Evolutionary conservation across 345 rosid genomes (phyloP), one percentile per base, ranked within the genome.

Genomic region (Melaleuca quinquenervia): DNA sequence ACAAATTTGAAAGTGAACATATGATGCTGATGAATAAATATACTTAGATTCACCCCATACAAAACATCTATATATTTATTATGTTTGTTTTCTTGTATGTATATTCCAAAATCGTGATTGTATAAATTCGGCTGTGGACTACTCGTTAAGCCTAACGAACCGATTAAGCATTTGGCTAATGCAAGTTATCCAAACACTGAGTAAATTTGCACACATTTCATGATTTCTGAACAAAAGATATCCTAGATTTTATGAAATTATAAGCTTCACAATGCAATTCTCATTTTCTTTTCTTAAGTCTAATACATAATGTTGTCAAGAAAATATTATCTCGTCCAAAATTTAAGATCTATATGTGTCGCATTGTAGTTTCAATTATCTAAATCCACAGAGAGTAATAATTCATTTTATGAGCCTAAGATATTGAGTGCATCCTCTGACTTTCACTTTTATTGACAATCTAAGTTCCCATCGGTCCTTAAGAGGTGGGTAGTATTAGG

Each of bases 1-100:
- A 0, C n/a, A n/a, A 62, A 62, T 15, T 3, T 0, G 24, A 64
- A 64, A 32, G 1, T 2, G 0, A 14, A 32, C 24, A 32, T 29
- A 1, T 29, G 16, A 64, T 3, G 16, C 7, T 18, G 11, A 62
- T 29, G 6, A 64, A 15, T 9, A 0, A 29, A 15, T 3, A 1
- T 6, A 7, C 0, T 64, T 64, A 64, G 0, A 32, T 64, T 29
- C 41, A 7, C 0, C 20, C 1, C 0, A 32, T 21, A 18, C 16
- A 18, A 52, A 16, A 16, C 3, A 8, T 64, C 3, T 0, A 64
- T 29, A 16, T 29, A 64, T 29, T 64, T 11, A 16, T 64, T 29
- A 16, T 18, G 2, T 29, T 29, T 16, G 1, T 15, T 15, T 64
- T 15, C 1, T 32, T 29, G 2, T 64, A 32, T 32, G 29, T 29